A percentile compares a stretch with the other conserved stretches of the same genome.
Conservation (phyloP, 2,329 filamentous ascomycete genomes). For the Salinomyces thailandicus region DNA sequence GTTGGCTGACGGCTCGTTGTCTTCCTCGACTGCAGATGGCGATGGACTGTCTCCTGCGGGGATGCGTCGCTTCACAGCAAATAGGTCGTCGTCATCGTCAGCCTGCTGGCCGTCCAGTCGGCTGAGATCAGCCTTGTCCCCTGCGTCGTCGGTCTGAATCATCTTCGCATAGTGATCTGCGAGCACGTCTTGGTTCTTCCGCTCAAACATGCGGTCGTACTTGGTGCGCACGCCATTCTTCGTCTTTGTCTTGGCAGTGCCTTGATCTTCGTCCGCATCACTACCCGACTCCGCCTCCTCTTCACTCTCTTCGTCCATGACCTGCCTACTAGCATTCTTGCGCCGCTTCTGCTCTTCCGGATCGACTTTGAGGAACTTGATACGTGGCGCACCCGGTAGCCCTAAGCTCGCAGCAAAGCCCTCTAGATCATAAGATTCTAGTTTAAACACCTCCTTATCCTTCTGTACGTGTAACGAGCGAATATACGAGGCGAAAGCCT, state of each 20-base stretch:
- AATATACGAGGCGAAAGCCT: constrained; percentile 86
- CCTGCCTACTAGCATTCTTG: constrained; percentile 70
- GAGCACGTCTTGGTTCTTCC: constrained; percentile 88
- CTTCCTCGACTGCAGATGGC: constrained; percentile 25
- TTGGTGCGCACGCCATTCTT: constrained; percentile 77
- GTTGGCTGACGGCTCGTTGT: constrained; percentile 32
- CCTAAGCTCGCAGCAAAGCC: constrained; percentile 77
- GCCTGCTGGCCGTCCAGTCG: constrained; percentile 23
- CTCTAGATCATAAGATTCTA: constrained; percentile 74
- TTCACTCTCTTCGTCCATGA: constrained; percentile 50
- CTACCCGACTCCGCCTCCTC: constrained; percentile 26
- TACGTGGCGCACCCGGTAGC: constrained; percentile 80
- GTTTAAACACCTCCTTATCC: constrained; percentile 82
- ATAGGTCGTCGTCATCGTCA: constrained; percentile 56
- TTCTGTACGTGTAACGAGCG: constrained; percentile 78
- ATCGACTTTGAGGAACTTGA: constrained; percentile 86
- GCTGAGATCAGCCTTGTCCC: constrained; percentile 27
- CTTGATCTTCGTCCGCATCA: constrained; percentile 45
- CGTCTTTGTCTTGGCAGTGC: constrained; percentile 34
- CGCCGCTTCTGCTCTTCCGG: constrained; percentile 74
- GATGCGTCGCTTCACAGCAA: constrained; percentile 84
- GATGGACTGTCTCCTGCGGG: constrained; percentile 44
- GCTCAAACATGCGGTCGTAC: constrained; percentile 96
- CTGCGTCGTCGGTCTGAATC: constrained; percentile 50
- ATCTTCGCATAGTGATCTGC: constrained; percentile 90